A percentile compares a stretch with the other conserved stretches of the same genome.
Conservation (phyloP, 139 green algal genomes). For the Chlorella vulgaris region DNA sequence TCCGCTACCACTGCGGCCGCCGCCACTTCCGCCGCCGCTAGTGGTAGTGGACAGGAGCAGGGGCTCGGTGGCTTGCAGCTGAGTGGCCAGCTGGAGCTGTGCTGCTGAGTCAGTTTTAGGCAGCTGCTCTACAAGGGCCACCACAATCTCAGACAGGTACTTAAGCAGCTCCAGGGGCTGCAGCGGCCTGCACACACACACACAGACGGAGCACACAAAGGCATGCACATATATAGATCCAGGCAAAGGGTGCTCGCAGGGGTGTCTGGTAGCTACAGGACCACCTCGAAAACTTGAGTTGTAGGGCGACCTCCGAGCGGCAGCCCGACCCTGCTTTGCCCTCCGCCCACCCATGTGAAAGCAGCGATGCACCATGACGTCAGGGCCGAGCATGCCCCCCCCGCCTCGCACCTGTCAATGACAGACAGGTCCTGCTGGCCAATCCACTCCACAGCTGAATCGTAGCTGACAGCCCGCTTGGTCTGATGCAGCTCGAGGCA, state of each 20-base stretch:
- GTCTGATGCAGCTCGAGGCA: conserved; percentile 40
- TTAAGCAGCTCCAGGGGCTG: conserved; percentile 40
- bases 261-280: too few relatives aligned
- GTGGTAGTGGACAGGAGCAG: not conserved
- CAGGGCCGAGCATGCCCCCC: too few relatives aligned
- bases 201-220: too few relatives aligned
- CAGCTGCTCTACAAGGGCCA: conserved; percentile 33
- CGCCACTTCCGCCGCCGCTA: not conserved
- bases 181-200: conserved; percentile 24
- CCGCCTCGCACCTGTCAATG: conserved; percentile 8
- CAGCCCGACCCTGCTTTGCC: too few relatives aligned
- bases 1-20: too few relatives aligned
- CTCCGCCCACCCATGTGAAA: too few relatives aligned
- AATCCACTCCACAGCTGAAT: conserved; percentile 26
- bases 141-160: conserved; percentile 27
- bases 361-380: too few relatives aligned
- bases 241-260: too few relatives aligned
- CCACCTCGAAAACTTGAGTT: too few relatives aligned
- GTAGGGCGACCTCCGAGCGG: too few relatives aligned
- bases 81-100: conserved; percentile 3
- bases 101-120: conserved; percentile 21
- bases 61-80: not conserved
- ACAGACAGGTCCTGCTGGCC: not conserved
- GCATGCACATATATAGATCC: too few relatives aligned
- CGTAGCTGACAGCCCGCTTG: conserved; percentile 12